Evolutionary conservation across 768 basidiomycete genomes (phyloP).

Genomic region (Kwoniella mangroviensis): DNA sequence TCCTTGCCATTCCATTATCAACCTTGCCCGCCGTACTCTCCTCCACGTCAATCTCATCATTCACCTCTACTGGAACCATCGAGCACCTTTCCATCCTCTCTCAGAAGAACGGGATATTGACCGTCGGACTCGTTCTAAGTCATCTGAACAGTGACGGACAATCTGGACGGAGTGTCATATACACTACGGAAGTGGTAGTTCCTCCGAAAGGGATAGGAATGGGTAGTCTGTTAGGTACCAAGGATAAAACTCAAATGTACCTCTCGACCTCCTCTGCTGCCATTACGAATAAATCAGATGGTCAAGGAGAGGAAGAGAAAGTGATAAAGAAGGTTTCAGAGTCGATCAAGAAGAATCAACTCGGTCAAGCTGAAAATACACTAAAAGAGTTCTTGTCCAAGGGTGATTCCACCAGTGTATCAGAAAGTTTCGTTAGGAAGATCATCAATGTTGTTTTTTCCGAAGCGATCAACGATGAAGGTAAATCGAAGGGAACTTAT

Average conservation of each 20-base stretch:
- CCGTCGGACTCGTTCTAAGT: constrained; percentile 32
- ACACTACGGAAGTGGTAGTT: constrained; percentile 42
- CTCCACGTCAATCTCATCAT: constrained; percentile 26
- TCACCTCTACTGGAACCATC: constrained; percentile 26
- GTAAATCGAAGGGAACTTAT: constrained; percentile 31
- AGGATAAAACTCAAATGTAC: constrained; percentile 30
- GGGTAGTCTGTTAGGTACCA: constrained; percentile 38
- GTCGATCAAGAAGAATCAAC: constrained; percentile 14
- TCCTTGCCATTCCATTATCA: constrained; percentile 26
- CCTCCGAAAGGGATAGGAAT: constrained; percentile 44
- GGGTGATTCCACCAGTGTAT: background rate
- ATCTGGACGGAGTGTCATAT: constrained; percentile 42
- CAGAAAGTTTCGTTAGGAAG: constrained; percentile 26
- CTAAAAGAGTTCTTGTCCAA: constrained; percentile 7
- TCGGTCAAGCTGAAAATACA: background rate
- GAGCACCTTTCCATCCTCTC: constrained; percentile 29
- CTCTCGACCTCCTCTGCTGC: background rate
- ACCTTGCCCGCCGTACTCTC: constrained; percentile 35
- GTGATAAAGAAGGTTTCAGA: constrained; percentile 1
- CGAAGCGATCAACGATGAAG: constrained; percentile 25
- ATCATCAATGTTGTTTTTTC: constrained; percentile 27
- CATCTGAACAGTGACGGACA: constrained; percentile 30
- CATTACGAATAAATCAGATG: background rate
- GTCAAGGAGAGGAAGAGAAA: background rate
- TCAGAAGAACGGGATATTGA: constrained; percentile 12